Percentiles rank a stretch among this genome's conserved stretches.
These are phyloP conservation scores for Botryotinia narcissicola DNA, from an alignment of 2,329 filamentous ascomycete species.

Conservation along the genomic window DNA sequence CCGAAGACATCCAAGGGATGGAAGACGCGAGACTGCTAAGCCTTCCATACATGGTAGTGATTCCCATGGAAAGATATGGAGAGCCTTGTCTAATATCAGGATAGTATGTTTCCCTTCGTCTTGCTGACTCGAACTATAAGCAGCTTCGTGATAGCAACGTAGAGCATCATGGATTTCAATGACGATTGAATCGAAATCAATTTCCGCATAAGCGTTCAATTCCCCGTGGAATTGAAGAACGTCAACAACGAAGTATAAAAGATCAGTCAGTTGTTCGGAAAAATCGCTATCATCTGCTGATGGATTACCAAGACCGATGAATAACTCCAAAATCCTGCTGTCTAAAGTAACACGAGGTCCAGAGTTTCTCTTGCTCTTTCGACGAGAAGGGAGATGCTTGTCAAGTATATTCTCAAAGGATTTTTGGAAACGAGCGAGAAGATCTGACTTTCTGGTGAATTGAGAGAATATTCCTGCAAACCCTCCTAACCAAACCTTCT, in stretches of 20 bases:
- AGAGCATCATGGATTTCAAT: conserved; percentile 85
- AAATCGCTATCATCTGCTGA: conserved; percentile 66
- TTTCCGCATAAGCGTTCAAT: conserved; percentile 93
- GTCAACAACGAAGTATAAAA: conserved; percentile 95
- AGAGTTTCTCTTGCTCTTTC: conserved; percentile 56
- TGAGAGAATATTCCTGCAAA: conserved; percentile 94
- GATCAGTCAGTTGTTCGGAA: conserved; percentile 85
- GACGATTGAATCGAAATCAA: conserved; percentile 91
- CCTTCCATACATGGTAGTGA: conserved; percentile 82
- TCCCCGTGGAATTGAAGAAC: conserved; percentile 97
- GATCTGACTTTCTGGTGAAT: conserved; percentile 57
- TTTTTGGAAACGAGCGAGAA: conserved; percentile 73
- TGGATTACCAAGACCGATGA: conserved; percentile 78
- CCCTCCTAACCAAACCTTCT: conserved; percentile 91
- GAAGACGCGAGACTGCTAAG: conserved; percentile 79
- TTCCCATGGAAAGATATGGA: conserved; percentile 95
- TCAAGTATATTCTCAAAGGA: conserved; percentile 77
- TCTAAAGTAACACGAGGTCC: conserved; percentile 51
- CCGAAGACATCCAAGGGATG: conserved; percentile 78
- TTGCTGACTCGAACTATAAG: conserved; percentile 39
- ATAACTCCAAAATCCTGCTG: conserved; percentile 75
- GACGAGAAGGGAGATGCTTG: conserved; percentile 81
- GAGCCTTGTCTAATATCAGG: conserved; percentile 83
- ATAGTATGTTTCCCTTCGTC: conserved; percentile 67
- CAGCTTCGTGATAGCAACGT: conserved; percentile 65